phyloP scores from a whole-genome alignment of 148 eudicot species.

The Dysphania ambrosioides region DNA sequence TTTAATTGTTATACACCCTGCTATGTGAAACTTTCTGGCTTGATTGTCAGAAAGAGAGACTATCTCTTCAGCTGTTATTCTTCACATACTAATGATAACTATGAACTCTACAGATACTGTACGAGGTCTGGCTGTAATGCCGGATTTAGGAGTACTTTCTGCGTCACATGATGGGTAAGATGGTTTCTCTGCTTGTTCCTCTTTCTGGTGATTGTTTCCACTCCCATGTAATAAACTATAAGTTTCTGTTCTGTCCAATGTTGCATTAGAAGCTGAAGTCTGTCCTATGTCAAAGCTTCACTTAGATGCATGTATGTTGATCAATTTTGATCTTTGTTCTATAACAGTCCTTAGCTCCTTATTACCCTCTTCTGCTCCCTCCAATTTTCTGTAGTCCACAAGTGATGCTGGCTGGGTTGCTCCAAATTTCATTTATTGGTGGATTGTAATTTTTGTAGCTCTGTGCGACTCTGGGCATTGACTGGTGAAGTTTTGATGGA shows the following conservation, averaged over 20 bases:
- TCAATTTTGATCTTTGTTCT: neutral
- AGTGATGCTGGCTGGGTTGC: neutral
- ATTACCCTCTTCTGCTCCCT: neutral
- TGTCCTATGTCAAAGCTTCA: neutral
- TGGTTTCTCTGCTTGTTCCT: slow-evolving; percentile 10
- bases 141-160: slow-evolving; percentile 74
- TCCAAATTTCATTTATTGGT: neutral
- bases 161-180: slow-evolving; percentile 97
- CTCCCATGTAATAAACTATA: neutral
- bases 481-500: slow-evolving; percentile 85
- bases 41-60: neutral
- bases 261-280: neutral
- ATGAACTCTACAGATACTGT: slow-evolving; percentile 70
- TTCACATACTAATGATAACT: slow-evolving; percentile 12
- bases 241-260: neutral
- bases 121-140: slow-evolving; percentile 78
- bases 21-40: neutral
- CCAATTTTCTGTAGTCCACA: neutral
- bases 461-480: slow-evolving; percentile 83
- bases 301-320: slow-evolving; percentile 3
- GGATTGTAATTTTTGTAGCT: slow-evolving; percentile 36
- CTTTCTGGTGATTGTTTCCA: no score
- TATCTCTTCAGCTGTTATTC: neutral
- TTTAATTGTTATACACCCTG: neutral
- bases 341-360: neutral